Base-by-base conservation (phyloP, 495 filamentous ascomycete genomes). In the Penicillium alfredii region DNA sequence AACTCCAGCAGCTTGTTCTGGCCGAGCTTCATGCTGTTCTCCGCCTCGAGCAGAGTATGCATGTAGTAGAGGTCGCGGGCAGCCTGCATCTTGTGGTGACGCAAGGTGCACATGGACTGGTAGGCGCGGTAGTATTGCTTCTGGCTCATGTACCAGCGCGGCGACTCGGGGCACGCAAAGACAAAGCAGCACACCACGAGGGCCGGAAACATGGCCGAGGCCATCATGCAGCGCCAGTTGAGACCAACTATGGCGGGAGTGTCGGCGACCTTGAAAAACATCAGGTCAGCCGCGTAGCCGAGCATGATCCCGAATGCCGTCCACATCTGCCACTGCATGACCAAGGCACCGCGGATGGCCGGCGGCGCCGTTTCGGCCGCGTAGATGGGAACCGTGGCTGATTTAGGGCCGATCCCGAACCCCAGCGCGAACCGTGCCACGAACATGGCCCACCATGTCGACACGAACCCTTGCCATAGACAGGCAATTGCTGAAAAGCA, bases 251-350 rank as follows among this genome's bases (percentile, higher is more conserved):
- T 72, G n/a, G 72, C 64, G 14, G 66, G 55, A 9, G 50, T 44
- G 51, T 78, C 65, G 4, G 65, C 54, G 6, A 87, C 77, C 18
- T 74, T 49, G 47, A 76, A 83, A 56, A 93, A 87, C 12, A 76
- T 81, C 12, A 93, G 59, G 54, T 83, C 82, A 9, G 79, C 74
- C 2, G 74, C 73, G 50, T 83, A 86, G 9, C 85, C 86, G 10
- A 88, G 38, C 74, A 88, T 82, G 51, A 88, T 86, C 2, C 85
- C 86, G 42, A 88, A 88, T 2, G 86, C 86, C 1, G 83, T 88
- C 80, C 81, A 88, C 76, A 87, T 80, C 56, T 89, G 86, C 86
- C 86, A 90, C 53, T 83, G 77, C 79, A 84, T 83, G 4, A 84
- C 78, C 23, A 85, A 48, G 9, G 85, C 86, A 19, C 86, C 86